Base-by-base conservation (phyloP, 2,329 filamentous ascomycete species). In the Fusarium veterinarium region DNA sequence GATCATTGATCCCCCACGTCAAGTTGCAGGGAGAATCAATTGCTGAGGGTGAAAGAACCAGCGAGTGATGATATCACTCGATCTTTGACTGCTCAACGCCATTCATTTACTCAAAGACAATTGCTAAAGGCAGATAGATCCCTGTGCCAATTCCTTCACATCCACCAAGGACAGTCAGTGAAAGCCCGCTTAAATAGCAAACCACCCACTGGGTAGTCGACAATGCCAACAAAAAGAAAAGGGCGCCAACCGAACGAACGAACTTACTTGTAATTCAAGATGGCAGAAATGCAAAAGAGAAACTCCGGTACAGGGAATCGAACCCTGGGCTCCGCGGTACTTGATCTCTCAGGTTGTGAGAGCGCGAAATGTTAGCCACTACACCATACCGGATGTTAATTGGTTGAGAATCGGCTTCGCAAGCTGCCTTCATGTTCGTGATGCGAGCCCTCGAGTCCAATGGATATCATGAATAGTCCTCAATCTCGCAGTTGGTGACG, bases 361-460 rank as follows among this genome's bases (percentile, higher is more conserved):
- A 79, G 77, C 77, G 77, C 74, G 76, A 78, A 78, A 78, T 78
- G 77, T 79, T 79, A 76, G 77, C 77, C 77, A 79, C 76, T 79
- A 79, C 77, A 79, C 77, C 77, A 79, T 79, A 79, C 77, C 77
- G 31, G 45, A 14, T 31, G 28, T 1, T 48, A 20, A 51, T 51
- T 51, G 48, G 48, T 35, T 51, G 12, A 8, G 5, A 19, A 14
- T 1, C 6, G 0, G 3, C 23, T 10, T 5, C 2, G 8, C 3
- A 35, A 35, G 2, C 14, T 0, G 3, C 13, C 4, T 0, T 6
- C 3, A 49, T 33, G 12, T 13, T 6, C 10, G 10, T 12, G 3
- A 40, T 8, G 8, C 19, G 12, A 14, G 28, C 28, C 13, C 1
- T 20, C 10, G 38, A 40, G 19, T 7, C 20, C 7, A 10, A 33